These are phyloP conservation scores for Neonectria magnoliae DNA, from an alignment of 2,329 filamentous ascomycete species.

Conservation along the genomic window DNA sequence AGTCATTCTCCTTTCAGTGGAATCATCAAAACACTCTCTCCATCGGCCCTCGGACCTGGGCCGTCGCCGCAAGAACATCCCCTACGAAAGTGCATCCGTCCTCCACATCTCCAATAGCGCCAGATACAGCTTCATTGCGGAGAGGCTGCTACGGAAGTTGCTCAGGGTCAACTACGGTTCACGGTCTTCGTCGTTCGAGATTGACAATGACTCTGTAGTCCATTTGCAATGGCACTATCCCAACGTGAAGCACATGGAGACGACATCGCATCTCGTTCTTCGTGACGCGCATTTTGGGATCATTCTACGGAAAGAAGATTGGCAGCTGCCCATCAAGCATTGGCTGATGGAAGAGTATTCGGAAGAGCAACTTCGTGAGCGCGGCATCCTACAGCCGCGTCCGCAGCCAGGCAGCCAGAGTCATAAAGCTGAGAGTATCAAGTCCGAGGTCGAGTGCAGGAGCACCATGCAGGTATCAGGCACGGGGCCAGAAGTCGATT, in stretches of 20 bases:
- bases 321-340: slow-evolving; percentile 16
- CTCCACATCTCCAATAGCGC: slow-evolving; percentile 13
- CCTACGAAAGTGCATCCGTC: not conserved
- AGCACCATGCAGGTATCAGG: not conserved
- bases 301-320: slow-evolving; percentile 27
- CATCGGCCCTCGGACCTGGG: not conserved
- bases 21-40: not conserved
- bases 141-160: not conserved
- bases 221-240: slow-evolving; percentile 24
- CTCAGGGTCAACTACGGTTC: not conserved
- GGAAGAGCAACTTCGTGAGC: not conserved
- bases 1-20: slow-evolving; percentile 1
- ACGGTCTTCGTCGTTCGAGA: not conserved
- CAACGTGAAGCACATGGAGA: not conserved
- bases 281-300: slow-evolving; percentile 18
- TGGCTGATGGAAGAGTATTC: not conserved
- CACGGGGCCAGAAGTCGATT: not conserved
- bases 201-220: slow-evolving; percentile 16
- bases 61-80: not conserved
- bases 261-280: slow-evolving; percentile 23
- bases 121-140: slow-evolving; percentile 14
- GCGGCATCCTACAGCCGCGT: not conserved
- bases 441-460: not conserved
- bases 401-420: not conserved
- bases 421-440: not conserved